Conservation (phyloP, 2,329 filamentous ascomycete species). For the Fusarium chaquense region DNA sequence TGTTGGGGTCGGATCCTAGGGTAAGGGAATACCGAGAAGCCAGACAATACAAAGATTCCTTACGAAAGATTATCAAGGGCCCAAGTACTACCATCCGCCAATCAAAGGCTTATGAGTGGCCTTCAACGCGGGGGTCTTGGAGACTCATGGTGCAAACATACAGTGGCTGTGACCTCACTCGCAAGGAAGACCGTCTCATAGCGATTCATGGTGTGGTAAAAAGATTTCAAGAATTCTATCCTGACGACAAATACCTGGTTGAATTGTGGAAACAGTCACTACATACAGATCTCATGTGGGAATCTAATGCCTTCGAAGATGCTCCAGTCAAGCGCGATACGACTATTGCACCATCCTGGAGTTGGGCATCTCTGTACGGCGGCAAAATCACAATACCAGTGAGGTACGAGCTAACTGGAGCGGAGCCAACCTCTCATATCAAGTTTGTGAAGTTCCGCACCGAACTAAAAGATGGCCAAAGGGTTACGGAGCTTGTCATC, state of each 20-base stretch:
- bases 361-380: accelerated
- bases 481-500: not conserved
- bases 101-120: too few relatives aligned
- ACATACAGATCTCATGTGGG: not conserved
- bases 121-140: not conserved
- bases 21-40: not conserved
- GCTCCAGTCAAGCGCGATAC: accelerated
- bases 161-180: not conserved
- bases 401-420: accelerated
- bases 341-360: not conserved
- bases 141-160: not conserved
- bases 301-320: not conserved
- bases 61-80: not conserved
- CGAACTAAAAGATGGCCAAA: accelerated
- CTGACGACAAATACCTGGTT: not conserved
- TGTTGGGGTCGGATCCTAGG: too few relatives aligned
- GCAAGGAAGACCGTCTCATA: not conserved
- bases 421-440: not conserved
- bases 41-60: not conserved
- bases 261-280: not conserved
- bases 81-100: too few relatives aligned
- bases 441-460: accelerated
- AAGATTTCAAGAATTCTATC: not conserved
- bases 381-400: accelerated
- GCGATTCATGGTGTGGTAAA: not conserved